Evolutionary conservation across 306 rosid genomes (phyloP).

Genomic region (Mimosa pudica): DNA sequence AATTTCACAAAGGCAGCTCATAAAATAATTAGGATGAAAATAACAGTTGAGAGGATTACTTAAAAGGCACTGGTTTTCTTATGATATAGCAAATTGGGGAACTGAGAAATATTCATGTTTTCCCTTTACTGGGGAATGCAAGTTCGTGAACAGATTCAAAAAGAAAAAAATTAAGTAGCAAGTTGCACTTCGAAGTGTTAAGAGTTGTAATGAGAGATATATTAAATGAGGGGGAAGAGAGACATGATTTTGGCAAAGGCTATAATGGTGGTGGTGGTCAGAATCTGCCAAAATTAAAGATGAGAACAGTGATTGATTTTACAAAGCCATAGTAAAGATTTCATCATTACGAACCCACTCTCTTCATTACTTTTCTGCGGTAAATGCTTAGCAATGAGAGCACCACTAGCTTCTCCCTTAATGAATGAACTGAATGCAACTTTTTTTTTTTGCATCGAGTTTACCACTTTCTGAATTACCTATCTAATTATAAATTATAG

Average conservation of each 20-base stretch:
- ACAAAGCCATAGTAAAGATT: neutral
- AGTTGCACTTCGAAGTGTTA: neutral
- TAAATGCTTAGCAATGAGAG: constrained; percentile 7
- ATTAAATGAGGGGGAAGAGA: constrained; percentile 31
- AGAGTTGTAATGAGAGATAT: neutral
- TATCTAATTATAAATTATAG: too few relatives aligned
- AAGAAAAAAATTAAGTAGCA: neutral
- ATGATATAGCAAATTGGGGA: neutral
- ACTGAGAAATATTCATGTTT: neutral
- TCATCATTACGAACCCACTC: neutral
- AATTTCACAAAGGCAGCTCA: neutral
- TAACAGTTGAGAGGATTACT: neutral
- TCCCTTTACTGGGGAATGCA: neutral
- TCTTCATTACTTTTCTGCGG: neutral
- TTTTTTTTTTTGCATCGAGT: constrained; percentile 26
- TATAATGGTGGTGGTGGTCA: constrained; percentile 11
- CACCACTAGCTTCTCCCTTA: neutral
- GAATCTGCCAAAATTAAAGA: constrained; percentile 14
- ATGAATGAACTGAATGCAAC: constrained; percentile 21
- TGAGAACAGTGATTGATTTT: constrained; percentile 6
- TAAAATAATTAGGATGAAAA: neutral
- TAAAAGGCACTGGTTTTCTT: neutral
- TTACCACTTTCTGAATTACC: neutral
- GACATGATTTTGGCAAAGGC: neutral
- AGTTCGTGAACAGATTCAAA: neutral